A percentile compares a stretch with the other conserved stretches of the same genome.
Evolutionary conservation across 2,329 filamentous ascomycete species (phyloP).

Genomic region (Colletotrichum gloeosporioides): DNA sequence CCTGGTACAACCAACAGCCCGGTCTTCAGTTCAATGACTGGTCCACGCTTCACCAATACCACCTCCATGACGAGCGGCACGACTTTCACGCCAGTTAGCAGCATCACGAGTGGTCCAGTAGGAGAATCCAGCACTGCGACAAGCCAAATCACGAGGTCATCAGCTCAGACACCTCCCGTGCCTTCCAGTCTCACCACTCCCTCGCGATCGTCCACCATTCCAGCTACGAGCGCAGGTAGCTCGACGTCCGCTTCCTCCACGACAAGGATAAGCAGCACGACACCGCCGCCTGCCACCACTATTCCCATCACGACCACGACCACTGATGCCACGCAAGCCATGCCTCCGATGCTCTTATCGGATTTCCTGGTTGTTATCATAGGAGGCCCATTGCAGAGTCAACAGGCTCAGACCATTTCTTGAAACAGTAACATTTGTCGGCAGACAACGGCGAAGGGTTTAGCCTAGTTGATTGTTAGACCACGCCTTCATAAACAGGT

Average conservation of each 20-base stretch:
- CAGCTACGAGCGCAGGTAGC: neutral
- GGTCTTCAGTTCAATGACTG: rapidly evolving
- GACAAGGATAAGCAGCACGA: neutral
- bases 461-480: neutral
- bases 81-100: neutral
- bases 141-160: neutral
- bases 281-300: neutral
- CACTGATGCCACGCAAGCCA: neutral
- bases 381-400: neutral
- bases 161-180: neutral
- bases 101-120: neutral
- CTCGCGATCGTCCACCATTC: rapidly evolving
- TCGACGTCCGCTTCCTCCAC: neutral
- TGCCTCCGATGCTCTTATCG: neutral
- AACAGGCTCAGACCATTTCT: neutral
- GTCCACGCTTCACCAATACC: neutral
- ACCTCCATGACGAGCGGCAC: neutral
- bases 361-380: neutral
- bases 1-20: neutral
- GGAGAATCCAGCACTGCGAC: neutral
- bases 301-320: neutral
- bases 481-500: neutral
- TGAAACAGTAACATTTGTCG: neutral
- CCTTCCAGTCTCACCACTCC: rapidly evolving
- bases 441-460: neutral